A percentile compares a stretch with the other conserved stretches of the same genome.
Evolutionary conservation across 2,329 filamentous ascomycete species (phyloP).

Genomic region (Mariannaea elegans): DNA sequence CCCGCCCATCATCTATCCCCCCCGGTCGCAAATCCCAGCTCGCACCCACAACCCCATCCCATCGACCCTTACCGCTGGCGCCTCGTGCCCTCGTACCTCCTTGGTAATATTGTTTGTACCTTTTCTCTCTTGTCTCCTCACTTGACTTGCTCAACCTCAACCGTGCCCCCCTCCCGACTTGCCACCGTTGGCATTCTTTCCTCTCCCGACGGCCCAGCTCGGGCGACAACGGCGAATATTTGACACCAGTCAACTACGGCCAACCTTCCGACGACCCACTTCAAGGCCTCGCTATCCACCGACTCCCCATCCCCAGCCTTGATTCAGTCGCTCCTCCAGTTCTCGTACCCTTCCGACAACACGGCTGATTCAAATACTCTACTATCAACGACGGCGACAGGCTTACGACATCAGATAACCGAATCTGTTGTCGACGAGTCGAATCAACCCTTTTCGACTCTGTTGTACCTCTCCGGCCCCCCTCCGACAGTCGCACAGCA

Average conservation of each 20-base stretch:
- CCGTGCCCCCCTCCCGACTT: not conserved
- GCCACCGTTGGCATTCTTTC: slow-evolving; percentile 2
- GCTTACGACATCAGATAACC: not conserved
- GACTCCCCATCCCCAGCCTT: slow-evolving; percentile 15
- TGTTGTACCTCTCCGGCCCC: not conserved
- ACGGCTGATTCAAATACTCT: slow-evolving; percentile 12
- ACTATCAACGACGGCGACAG: not conserved
- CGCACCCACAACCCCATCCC: slow-evolving; percentile 21
- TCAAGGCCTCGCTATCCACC: slow-evolving; percentile 12
- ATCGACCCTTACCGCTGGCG: slow-evolving; percentile 20
- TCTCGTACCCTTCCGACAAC: slow-evolving; percentile 11
- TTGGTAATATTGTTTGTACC: slow-evolving; percentile 14
- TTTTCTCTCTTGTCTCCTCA: slow-evolving; percentile 1
- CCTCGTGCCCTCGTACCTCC: slow-evolving; percentile 22
- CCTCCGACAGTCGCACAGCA: slow-evolving; percentile 23
- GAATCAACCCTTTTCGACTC: slow-evolving; percentile 5
- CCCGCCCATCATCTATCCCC: slow-evolving; percentile 26
- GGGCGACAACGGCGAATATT: slow-evolving; percentile 18
- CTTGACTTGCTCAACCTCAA: not conserved
- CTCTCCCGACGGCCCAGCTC: not conserved
- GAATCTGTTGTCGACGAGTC: not conserved
- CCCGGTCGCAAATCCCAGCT: slow-evolving; percentile 26
- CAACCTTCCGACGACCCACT: slow-evolving; percentile 21
- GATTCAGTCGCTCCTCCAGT: slow-evolving; percentile 10
- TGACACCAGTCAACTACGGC: slow-evolving; percentile 7